Evolutionary conservation across 2,329 filamentous ascomycete genomes (phyloP), one percentile per base, ranked within the genome.

Genomic region (Microdochium paspali): DNA sequence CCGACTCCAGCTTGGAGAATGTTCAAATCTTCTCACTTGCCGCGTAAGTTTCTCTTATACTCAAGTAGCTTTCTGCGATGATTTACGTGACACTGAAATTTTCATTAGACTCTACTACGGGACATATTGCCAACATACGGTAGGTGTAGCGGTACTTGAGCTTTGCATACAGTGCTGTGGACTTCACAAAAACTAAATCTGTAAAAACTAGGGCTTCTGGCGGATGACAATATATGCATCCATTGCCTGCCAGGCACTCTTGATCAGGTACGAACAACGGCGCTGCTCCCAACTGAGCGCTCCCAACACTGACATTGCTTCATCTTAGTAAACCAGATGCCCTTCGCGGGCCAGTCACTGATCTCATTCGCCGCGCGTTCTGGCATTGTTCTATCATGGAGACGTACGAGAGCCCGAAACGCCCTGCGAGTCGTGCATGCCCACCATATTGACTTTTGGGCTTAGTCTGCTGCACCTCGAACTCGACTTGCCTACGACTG

Each of bases 131-230:
- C 66, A 70, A 50, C 71, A 76, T 49, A 59, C 72, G 54, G 76
- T 78, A 61, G 51, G 67, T 61, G 32, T 13, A n/a, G 10, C 21
- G 40, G n/a, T 10, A 39, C 24, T 50, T 49, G 15, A 45, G n/a
- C n/a, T n/a, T n/a, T n/a, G n/a, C n/a, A 47, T 24, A 40, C 50
- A 49, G 56, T 49, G 49, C 43, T 15, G 24, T 10, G 3, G 7
- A 10, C 49, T n/a, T n/a, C n/a, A n/a, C n/a, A n/a, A n/a, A n/a
- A n/a, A n/a, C n/a, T n/a, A n/a, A n/a, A n/a, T n/a, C n/a, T n/a
- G n/a, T n/a, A n/a, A n/a, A n/a, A n/a, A n/a, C n/a, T n/a, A 82
- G 73, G 79, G 82, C 50, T 80, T 79, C 52, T 82, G 79, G 79
- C 71, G 76, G 46, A 73, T 77, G 61, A 71, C 70, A 5, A 71